Evolutionary conservation across 2,329 filamentous ascomycete genomes (phyloP).

Genomic region (Penicillium psychrosexuale): DNA sequence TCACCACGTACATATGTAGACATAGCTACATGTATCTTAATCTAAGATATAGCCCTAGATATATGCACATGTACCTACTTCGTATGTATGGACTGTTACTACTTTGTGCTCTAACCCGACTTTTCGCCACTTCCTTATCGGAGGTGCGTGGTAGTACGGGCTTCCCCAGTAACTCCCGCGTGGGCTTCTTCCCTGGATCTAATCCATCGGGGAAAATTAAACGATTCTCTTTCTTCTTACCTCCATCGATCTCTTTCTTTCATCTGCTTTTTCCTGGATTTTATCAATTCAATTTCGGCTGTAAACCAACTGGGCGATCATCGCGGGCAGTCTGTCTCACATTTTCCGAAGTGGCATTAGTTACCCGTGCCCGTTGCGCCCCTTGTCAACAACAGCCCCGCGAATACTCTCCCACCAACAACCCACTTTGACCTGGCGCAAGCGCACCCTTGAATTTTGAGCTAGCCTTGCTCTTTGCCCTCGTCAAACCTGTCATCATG

Average conservation of each 20-base stretch:
- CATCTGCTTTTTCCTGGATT: neutral
- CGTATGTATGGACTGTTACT: neutral
- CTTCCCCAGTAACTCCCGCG: neutral
- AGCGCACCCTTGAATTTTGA: constrained; percentile 14
- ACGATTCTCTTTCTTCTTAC: neutral
- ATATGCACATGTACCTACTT: neutral
- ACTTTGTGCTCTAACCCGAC: neutral
- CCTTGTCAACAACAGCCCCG: constrained; percentile 29
- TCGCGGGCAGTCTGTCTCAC: constrained; percentile 12
- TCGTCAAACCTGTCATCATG: constrained; percentile 45
- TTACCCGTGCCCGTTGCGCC: constrained; percentile 21
- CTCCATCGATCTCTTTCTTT: neutral
- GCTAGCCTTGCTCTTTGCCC: constrained; percentile 11
- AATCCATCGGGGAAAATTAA: neutral
- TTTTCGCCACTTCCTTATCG: constrained; percentile 1
- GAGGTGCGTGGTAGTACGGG: neutral
- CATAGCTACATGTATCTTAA: neutral
- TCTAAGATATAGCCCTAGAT: neutral
- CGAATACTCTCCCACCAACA: constrained; percentile 24
- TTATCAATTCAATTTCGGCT: neutral
- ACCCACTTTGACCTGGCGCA: constrained; percentile 12
- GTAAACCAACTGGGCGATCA: neutral
- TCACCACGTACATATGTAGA: neutral
- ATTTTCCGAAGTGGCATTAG: constrained; percentile 26
- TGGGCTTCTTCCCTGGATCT: neutral